Evolutionary conservation across 2,329 filamentous ascomycete genomes (phyloP).

Genomic region (Fusarium mexicanum): DNA sequence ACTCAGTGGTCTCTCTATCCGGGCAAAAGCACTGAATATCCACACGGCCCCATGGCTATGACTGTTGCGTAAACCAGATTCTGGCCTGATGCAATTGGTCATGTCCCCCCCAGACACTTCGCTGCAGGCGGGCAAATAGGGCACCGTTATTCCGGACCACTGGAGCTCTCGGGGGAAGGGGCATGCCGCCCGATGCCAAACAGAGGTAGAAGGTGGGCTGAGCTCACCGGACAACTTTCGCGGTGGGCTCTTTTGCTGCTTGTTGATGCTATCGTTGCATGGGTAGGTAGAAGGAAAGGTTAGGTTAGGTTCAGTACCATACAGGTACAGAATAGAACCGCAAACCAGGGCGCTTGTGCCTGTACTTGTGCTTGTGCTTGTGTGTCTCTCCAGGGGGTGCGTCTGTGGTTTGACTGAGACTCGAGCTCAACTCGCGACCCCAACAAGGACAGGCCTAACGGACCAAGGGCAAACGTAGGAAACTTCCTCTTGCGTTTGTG

Average conservation of each 20-base stretch:
- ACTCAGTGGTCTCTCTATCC: not conserved
- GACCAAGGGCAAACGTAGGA: constrained; percentile 37
- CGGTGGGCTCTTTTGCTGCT: constrained; percentile 10
- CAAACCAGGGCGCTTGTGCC: not conserved
- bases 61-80: constrained; percentile 41
- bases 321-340: constrained; percentile 10
- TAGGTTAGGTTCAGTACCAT: not conserved
- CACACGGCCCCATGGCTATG: constrained; percentile 20
- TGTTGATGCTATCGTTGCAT: constrained; percentile 28
- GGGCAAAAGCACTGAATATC: not conserved
- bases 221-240: constrained; percentile 37
- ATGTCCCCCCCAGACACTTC: constrained; percentile 11
- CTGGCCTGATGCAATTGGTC: constrained; percentile 45
- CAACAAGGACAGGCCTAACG: constrained; percentile 39
- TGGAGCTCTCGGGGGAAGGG: constrained; percentile 44
- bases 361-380: not conserved
- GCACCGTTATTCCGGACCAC: constrained; percentile 40
- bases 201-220: constrained; percentile 36
- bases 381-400: not conserved
- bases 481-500: constrained; percentile 23
- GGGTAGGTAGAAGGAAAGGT: not conserved
- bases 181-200: constrained; percentile 27
- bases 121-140: constrained; percentile 42
- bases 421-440: constrained; percentile 16
- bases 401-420: constrained; percentile 15